phyloP scores from a whole-genome alignment of 495 filamentous ascomycete species.

The Talaromyces borbonicus region DNA sequence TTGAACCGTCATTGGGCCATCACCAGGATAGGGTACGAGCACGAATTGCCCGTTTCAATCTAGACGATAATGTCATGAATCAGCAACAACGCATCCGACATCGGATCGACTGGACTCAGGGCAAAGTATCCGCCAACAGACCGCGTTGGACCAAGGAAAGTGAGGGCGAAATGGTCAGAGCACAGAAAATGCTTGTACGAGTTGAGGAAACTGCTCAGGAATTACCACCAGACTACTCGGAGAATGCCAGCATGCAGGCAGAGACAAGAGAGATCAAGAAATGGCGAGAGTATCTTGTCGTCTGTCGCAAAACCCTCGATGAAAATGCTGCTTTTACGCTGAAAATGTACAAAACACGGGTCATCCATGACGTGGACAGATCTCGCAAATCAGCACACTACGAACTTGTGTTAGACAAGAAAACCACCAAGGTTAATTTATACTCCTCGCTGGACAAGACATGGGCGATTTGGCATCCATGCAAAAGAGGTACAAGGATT shows the following conservation, averaged over 20 bases:
- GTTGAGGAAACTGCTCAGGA: conserved; percentile 48
- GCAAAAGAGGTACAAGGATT: conserved; percentile 48
- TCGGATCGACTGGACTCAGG: conserved; percentile 29
- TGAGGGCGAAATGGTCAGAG: conserved; percentile 60
- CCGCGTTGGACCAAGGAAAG: conserved; percentile 32
- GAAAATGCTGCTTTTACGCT: conserved; percentile 48
- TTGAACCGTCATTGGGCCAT: neutral
- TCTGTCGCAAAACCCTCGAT: conserved; percentile 48
- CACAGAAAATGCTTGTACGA: conserved; percentile 65
- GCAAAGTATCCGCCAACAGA: conserved; percentile 27
- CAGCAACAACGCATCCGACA: conserved; percentile 28
- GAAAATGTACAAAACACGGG: conserved; percentile 61
- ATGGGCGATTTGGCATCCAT: conserved; percentile 55
- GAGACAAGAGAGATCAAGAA: conserved; percentile 53
- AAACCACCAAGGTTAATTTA: conserved; percentile 50
- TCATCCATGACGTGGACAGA: conserved; percentile 54
- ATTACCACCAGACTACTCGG: conserved; percentile 54
- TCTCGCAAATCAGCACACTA: conserved; percentile 43
- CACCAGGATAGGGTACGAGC: conserved; percentile 6
- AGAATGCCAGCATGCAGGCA: conserved; percentile 54
- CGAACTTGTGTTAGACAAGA: conserved; percentile 47
- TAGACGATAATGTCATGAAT: conserved; percentile 34
- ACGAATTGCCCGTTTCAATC: conserved; percentile 32
- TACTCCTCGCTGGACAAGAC: conserved; percentile 67
- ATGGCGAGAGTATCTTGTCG: conserved; percentile 65